Evolutionary conservation across 352 stramenopile species (phyloP), one percentile per base, ranked within the genome.

Genomic region (Pythium oligandrum): DNA sequence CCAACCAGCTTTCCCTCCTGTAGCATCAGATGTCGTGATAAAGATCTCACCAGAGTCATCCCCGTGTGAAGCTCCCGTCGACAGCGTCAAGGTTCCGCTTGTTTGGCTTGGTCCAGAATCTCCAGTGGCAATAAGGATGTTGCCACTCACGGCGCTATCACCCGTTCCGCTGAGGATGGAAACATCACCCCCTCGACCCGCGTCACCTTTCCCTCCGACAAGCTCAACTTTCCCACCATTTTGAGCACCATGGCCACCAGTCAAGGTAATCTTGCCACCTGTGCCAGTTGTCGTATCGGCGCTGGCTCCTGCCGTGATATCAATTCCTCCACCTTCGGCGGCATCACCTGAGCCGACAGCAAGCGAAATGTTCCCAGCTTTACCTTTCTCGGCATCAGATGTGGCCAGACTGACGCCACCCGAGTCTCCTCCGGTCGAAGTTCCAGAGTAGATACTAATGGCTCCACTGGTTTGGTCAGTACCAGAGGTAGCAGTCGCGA

Each of bases 151-250:
- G 8, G 53, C 53, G 35, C 30, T 55, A 4, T 54, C 38, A 1
- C 63, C 57, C 3, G 10, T 42, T 6, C 67, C 67, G 33, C 59
- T 70, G 31, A 52, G 32, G 10, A 75, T 53, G 7, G 40, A 34
- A 9, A 73, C 36, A 26, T 68, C 55, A 7, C 66, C 66, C 8
- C 66, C 68, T 4, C 32, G 42, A 31, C 12, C 43, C 7, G 55
- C 40, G 7, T 40, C 63, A 9, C 66, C 67, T 26, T 39, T 34
- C 31, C 74, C 74, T 30, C 64, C 71, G 4, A 31, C 53, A 32
- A 82, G 57, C 9, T 60, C 49, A 3, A 85, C 50, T 32, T 52
- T 62, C 2, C 71, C 74, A 43, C 72, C 72, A 39, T 38, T 50
- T 32, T 47, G 36, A 31, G 50, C 8, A 5, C 59, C 59, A 26